Evolutionary conservation across 495 filamentous ascomycete species (phyloP).

Genomic region (Xylaria telfairii): DNA sequence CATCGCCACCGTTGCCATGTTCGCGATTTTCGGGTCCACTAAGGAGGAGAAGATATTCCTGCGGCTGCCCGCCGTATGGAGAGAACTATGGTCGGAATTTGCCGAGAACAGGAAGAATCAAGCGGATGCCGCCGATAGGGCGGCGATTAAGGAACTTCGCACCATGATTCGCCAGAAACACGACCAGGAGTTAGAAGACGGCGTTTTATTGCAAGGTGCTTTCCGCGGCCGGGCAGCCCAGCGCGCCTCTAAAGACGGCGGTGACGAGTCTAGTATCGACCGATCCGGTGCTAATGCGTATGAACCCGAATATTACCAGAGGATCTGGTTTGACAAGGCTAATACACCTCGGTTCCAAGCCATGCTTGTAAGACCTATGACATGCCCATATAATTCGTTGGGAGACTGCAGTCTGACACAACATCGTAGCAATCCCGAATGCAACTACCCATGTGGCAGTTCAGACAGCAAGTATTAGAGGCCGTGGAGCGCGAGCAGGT

Average conservation of each 20-base stretch:
- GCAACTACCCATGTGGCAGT: slow-evolving; percentile 88
- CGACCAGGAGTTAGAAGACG: slow-evolving; percentile 69
- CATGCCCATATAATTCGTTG: background rate
- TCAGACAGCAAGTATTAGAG: slow-evolving; percentile 74
- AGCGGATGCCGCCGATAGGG: slow-evolving; percentile 71
- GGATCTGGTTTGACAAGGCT: slow-evolving; percentile 73
- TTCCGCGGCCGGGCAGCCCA: slow-evolving; percentile 68
- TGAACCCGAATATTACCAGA: slow-evolving; percentile 56
- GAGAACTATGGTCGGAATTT: slow-evolving; percentile 85
- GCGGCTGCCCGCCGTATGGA: slow-evolving; percentile 77
- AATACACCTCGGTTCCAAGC: slow-evolving; percentile 63
- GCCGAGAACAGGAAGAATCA: slow-evolving; percentile 70
- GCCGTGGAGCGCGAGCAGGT: slow-evolving; percentile 78
- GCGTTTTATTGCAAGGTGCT: slow-evolving; percentile 72
- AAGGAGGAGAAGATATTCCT: slow-evolving; percentile 88
- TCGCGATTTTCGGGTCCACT: slow-evolving; percentile 75
- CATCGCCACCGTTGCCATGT: slow-evolving; percentile 80
- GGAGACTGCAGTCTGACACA: slow-evolving; percentile 24
- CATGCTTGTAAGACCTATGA: slow-evolving; percentile 55
- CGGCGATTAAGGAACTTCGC: slow-evolving; percentile 65
- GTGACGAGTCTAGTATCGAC: slow-evolving; percentile 50
- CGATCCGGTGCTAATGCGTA: slow-evolving; percentile 32
- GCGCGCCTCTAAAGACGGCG: slow-evolving; percentile 52
- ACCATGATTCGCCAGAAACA: slow-evolving; percentile 62
- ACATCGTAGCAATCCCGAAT: slow-evolving; percentile 57